A percentile compares a stretch with the other conserved stretches of the same genome.
phyloP scores from a whole-genome alignment of 2,329 filamentous ascomycete species.

The Colletotrichum filicis region DNA sequence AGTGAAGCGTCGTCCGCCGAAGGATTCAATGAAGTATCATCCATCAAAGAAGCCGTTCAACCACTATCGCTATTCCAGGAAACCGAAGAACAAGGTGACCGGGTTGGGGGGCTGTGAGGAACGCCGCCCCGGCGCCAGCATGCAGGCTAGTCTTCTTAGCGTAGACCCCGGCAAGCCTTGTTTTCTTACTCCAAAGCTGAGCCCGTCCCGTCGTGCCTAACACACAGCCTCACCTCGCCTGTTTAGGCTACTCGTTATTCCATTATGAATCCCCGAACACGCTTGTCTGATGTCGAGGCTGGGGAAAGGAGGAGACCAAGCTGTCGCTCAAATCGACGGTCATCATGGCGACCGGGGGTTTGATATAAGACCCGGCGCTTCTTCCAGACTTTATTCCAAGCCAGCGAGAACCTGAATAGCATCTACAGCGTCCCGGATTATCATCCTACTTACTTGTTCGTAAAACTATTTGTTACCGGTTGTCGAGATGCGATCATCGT shows the following conservation, averaged over 20 bases:
- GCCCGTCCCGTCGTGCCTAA: slow-evolving; percentile 8
- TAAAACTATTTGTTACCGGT: background rate
- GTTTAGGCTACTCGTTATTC: background rate
- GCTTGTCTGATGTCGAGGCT: background rate
- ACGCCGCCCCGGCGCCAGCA: background rate
- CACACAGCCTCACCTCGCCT: slow-evolving; percentile 3
- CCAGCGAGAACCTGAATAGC: background rate
- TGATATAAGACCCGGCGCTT: background rate
- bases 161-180: background rate
- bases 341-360: background rate
- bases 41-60: background rate
- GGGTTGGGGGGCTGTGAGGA: background rate
- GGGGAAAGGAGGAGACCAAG: background rate
- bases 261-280: background rate
- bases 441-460: background rate
- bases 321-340: background rate
- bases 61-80: background rate
- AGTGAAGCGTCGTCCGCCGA: background rate
- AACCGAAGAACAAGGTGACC: background rate
- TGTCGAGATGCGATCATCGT: slow-evolving; percentile 1
- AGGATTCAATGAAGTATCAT: background rate
- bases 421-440: background rate
- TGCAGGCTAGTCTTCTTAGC: background rate
- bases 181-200: background rate
- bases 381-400: background rate